Conservation (phyloP, 495 filamentous ascomycete species). For the Chaetomidium leptoderma region DNA sequence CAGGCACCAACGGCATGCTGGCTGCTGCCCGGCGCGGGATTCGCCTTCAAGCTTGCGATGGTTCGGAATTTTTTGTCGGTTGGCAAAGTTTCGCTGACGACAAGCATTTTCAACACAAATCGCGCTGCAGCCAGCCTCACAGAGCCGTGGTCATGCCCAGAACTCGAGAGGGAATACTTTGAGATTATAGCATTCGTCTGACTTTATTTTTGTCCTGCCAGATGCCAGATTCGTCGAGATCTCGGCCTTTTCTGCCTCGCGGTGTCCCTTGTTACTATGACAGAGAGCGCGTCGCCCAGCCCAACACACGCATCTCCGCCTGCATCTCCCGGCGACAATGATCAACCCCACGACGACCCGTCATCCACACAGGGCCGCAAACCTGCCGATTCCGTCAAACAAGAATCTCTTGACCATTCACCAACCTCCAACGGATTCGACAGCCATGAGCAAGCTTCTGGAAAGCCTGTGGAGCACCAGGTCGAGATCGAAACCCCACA, state of each 20-base stretch:
- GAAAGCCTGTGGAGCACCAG: not conserved
- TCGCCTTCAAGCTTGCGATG: conserved; percentile 30
- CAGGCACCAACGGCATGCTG: conserved; percentile 22
- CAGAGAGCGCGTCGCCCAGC: conserved; percentile 48
- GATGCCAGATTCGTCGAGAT: conserved; percentile 63
- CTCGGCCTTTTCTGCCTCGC: conserved; percentile 47
- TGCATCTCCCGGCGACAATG: conserved; percentile 30
- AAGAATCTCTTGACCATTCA: not conserved
- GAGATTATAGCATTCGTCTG: conserved; percentile 55
- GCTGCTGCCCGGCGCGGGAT: conserved; percentile 18
- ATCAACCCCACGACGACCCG: conserved; percentile 14
- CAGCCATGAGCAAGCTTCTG: not conserved
- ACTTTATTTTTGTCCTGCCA: conserved; percentile 58
- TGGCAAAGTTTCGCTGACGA: conserved; percentile 47
- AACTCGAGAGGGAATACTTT: conserved; percentile 52
- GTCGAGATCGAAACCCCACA: conserved; percentile 14
- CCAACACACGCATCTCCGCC: conserved; percentile 37
- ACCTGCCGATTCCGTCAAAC: conserved; percentile 8
- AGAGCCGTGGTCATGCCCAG: conserved; percentile 56
- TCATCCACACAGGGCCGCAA: conserved; percentile 10
- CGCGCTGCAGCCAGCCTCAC: conserved; percentile 38
- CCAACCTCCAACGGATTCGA: conserved; percentile 4
- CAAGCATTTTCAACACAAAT: conserved; percentile 33
- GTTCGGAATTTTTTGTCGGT: conserved; percentile 31
- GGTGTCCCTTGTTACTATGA: conserved; percentile 46